A percentile compares a stretch with the other conserved stretches of the same genome.
These are phyloP conservation scores for Poa annua DNA, from an alignment of 176 grass and related monocot genomes.

Conservation along the genomic window DNA sequence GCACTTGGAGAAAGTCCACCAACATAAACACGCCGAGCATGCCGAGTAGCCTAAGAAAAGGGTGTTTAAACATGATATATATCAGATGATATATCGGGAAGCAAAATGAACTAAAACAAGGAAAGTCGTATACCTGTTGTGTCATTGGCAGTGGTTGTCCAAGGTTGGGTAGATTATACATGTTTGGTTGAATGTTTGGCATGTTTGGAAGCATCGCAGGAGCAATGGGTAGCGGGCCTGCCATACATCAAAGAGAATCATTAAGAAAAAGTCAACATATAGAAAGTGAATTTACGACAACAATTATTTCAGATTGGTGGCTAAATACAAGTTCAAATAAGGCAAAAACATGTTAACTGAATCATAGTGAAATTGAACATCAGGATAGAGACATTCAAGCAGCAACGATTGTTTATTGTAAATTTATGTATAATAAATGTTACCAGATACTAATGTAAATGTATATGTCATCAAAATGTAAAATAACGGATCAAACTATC, in stretches of 20 bases:
- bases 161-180: conserved; percentile 54
- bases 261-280: not conserved
- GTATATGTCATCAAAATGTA: not conserved
- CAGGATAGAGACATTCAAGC: not conserved
- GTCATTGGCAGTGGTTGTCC: conserved; percentile 92
- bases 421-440: not conserved
- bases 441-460: conserved; percentile 7
- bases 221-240: conserved; percentile 52
- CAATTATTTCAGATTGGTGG: not conserved
- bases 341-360: conserved; percentile 10
- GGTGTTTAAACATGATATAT: not conserved
- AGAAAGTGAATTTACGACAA: not conserved
- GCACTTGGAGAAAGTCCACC: conserved; percentile 90
- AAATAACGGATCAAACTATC: conserved; percentile 24
- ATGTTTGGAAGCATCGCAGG: conserved; percentile 79
- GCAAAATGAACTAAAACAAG: not conserved
- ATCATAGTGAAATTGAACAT: not conserved
- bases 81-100: not conserved
- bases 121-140: conserved; percentile 52
- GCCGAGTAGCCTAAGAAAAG: conserved; percentile 68
- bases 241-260: conserved; percentile 29
- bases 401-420: conserved; percentile 12
- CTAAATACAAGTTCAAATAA: not conserved
- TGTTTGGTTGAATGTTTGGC: conserved; percentile 77
- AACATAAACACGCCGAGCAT: conserved; percentile 95